These are phyloP conservation scores for Hericium erinaceus DNA, from an alignment of 768 basidiomycete genomes.

Conservation along the genomic window DNA sequence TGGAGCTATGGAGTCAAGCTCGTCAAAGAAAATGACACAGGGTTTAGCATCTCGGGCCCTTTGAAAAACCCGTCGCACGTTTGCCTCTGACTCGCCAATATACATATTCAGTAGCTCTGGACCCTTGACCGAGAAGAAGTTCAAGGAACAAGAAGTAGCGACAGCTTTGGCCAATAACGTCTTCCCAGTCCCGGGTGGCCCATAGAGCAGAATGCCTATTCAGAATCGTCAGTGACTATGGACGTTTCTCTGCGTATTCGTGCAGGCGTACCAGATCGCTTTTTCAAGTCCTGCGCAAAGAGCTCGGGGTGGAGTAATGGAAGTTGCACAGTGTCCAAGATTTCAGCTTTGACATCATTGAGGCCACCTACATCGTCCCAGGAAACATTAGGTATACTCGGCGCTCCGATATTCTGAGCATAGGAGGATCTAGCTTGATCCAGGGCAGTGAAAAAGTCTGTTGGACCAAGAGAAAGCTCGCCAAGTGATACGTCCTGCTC, in stretches of 20 bases:
- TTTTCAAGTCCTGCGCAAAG: constrained; percentile 87
- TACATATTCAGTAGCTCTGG: constrained; percentile 97
- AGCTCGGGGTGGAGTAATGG: constrained; percentile 86
- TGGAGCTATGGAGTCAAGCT: constrained; percentile 89
- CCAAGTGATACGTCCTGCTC: constrained; percentile 24
- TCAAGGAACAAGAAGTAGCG: constrained; percentile 88
- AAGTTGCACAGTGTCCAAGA: constrained; percentile 91
- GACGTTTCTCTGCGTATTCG: not conserved
- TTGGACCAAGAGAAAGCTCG: constrained; percentile 36
- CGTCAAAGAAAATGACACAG: constrained; percentile 96
- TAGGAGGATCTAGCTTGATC: constrained; percentile 66
- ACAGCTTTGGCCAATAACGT: constrained; percentile 94
- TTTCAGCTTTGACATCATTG: constrained; percentile 79
- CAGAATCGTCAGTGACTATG: not conserved
- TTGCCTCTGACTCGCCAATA: constrained; percentile 96
- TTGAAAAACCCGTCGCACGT: constrained; percentile 89
- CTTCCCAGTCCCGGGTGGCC: constrained; percentile 94
- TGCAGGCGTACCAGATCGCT: constrained; percentile 70
- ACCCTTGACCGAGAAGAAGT: constrained; percentile 96
- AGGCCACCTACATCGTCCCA: constrained; percentile 99
- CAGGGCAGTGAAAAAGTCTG: constrained; percentile 69
- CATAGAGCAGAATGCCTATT: constrained; percentile 82
- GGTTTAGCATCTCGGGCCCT: constrained; percentile 85
- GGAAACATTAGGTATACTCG: constrained; percentile 87
- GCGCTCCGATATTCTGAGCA: constrained; percentile 92